Percentiles rank a stretch among this genome's conserved stretches.
phyloP scores from a whole-genome alignment of 192 early-diverging fungal genomes.

The Coemansia sp. region DNA sequence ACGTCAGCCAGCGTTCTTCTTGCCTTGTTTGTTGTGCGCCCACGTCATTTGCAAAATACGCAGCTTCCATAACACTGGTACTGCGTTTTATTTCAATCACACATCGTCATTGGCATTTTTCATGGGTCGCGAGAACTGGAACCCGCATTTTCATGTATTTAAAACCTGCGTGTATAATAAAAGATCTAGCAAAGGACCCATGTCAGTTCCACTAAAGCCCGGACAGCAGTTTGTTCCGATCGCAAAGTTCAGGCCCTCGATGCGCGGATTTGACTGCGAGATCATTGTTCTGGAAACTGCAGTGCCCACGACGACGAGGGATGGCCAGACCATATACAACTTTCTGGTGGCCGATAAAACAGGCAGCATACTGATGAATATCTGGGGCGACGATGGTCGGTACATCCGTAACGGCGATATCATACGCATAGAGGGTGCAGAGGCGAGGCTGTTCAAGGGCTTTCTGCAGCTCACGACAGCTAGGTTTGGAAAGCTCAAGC shows the following conservation, averaged over 20 bases:
- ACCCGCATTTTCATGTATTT: background rate
- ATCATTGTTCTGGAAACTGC: constrained; percentile 65
- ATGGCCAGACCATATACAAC: constrained; percentile 58
- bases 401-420: constrained; percentile 62
- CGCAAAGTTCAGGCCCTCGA: constrained; percentile 57
- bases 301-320: constrained; percentile 52
- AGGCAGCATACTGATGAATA: constrained; percentile 59
- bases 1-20: too few relatives aligned
- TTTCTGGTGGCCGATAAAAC: constrained; percentile 63
- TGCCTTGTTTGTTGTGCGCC: too few relatives aligned
- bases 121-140: too few relatives aligned
- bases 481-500: constrained; percentile 56
- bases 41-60: background rate
- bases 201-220: constrained; percentile 36
- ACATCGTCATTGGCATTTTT: too few relatives aligned
- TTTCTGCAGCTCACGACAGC: constrained; percentile 56
- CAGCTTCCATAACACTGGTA: background rate
- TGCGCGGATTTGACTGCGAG: constrained; percentile 64
- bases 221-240: constrained; percentile 50
- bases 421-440: constrained; percentile 54
- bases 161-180: too few relatives aligned
- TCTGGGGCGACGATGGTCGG: constrained; percentile 59
- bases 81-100: background rate
- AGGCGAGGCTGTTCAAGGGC: constrained; percentile 58
- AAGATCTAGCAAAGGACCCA: too few relatives aligned